These are phyloP conservation scores for Cercospora citrullina DNA, from an alignment of 2,329 filamentous ascomycete genomes.

Conservation along the genomic window DNA sequence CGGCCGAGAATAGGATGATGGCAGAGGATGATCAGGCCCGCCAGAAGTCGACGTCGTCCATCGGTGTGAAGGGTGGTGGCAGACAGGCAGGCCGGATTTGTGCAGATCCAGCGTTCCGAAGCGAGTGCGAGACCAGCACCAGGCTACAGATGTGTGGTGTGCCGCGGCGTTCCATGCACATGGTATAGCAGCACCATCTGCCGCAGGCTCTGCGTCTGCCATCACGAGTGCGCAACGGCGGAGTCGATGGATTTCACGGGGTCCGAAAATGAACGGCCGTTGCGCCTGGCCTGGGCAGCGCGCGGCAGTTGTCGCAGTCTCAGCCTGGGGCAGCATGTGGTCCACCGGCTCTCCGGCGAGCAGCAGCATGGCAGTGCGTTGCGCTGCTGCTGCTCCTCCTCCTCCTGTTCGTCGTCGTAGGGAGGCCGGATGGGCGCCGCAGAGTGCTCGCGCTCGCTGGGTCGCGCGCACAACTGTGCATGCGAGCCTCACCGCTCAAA, in stretches of 20 bases:
- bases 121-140: not conserved
- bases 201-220: not conserved
- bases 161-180: conserved; percentile 14
- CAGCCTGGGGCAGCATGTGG: not conserved
- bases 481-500: not conserved
- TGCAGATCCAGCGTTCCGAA: not conserved
- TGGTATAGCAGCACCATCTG: not conserved
- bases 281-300: not conserved
- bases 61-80: not conserved
- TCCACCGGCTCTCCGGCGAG: not conserved
- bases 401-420: not conserved
- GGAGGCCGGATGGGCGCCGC: not conserved
- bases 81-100: not conserved
- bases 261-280: not conserved
- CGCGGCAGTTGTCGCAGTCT: not conserved
- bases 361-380: not conserved
- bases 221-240: not conserved
- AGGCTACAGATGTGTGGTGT: not conserved
- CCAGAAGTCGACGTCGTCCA: not conserved
- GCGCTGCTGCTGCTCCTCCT: not conserved
- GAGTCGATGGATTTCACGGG: not conserved
- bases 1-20: not conserved
- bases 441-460: not conserved
- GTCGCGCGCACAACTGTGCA: not conserved
- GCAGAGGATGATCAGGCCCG: not conserved